Percentiles rank a stretch among this genome's conserved stretches.
Evolutionary conservation across 805 yeast genomes (phyloP).

Genomic region (Saccharomycopsis sp.): DNA sequence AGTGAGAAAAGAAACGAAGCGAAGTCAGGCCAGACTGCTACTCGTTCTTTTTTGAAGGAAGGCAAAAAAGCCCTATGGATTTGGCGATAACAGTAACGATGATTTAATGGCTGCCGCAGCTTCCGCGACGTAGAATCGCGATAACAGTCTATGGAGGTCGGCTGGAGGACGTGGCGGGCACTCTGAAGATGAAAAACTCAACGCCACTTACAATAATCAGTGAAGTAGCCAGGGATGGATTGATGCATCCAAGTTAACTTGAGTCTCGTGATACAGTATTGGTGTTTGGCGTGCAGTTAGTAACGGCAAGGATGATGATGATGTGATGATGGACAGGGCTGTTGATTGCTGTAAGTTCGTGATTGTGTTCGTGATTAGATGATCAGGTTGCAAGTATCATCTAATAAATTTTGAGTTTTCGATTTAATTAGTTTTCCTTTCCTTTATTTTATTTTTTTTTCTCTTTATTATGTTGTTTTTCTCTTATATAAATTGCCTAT

Average conservation of each 20-base stretch:
- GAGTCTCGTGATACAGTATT: not conserved
- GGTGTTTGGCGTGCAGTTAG: not conserved
- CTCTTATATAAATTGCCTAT: not conserved
- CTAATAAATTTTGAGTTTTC: not conserved
- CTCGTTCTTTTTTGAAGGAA: no score
- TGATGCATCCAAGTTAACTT: not conserved
- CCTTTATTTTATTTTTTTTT: no score
- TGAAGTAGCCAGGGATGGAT: not conserved
- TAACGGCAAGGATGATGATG: no score
- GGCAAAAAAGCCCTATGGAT: no score
- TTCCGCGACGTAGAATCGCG: no score
- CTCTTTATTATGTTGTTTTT: not conserved
- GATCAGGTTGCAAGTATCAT: not conserved
- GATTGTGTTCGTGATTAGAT: not conserved
- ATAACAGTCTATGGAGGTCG: no score
- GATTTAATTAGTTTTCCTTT: not conserved
- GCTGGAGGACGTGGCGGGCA: no score
- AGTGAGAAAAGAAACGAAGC: not conserved
- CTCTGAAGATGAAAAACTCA: not conserved
- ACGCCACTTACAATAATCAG: not conserved
- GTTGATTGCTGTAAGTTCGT: no score
- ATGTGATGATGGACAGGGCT: no score
- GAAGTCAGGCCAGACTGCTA: no score
- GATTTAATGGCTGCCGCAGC: no score
- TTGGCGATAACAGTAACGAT: no score